Percentiles rank a stretch among this genome's conserved stretches.
Conservation (phyloP, 2,329 filamentous ascomycete species). For the Colletotrichum liaoningense region DNA sequence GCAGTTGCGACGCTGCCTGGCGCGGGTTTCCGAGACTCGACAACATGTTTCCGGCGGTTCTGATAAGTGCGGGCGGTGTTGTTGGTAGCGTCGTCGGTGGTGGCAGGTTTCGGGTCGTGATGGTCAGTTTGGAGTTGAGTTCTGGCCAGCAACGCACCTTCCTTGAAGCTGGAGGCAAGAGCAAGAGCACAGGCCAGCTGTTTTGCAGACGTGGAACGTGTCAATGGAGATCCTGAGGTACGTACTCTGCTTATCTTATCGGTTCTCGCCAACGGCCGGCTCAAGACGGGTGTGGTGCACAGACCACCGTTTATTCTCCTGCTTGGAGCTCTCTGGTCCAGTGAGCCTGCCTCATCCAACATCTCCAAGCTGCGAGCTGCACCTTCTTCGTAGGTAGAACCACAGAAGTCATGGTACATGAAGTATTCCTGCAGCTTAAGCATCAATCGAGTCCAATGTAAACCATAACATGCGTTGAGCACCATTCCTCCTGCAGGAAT, state of each 20-base stretch:
- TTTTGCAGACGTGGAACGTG: conserved; percentile 29
- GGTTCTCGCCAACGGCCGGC: neutral
- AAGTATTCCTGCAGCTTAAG: neutral
- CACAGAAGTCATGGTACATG: neutral
- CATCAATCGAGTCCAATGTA: neutral
- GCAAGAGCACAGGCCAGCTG: conserved; percentile 28
- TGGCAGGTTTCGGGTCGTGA: conserved; percentile 6
- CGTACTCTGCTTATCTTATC: conserved; percentile 33
- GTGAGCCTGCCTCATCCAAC: neutral
- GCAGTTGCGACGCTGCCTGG: conserved; percentile 82
- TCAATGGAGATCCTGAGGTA: neutral
- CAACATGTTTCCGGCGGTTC: conserved; percentile 65
- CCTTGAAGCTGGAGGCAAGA: conserved; percentile 8
- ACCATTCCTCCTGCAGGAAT: neutral
- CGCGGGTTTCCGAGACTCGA: conserved; percentile 79
- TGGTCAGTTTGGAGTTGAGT: conserved; percentile 17
- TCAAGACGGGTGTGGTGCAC: neutral
- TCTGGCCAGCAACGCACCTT: conserved; percentile 34
- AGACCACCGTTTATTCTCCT: conserved; percentile 2
- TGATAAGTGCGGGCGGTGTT: neutral
- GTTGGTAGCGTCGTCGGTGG: neutral
- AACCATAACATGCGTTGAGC: no score
- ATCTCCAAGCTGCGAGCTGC: neutral
- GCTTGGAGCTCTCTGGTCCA: neutral
- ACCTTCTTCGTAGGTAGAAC: neutral